Evolutionary conservation across 2,329 filamentous ascomycete species (phyloP).

Genomic region (Raffaelea ambrosiae): DNA sequence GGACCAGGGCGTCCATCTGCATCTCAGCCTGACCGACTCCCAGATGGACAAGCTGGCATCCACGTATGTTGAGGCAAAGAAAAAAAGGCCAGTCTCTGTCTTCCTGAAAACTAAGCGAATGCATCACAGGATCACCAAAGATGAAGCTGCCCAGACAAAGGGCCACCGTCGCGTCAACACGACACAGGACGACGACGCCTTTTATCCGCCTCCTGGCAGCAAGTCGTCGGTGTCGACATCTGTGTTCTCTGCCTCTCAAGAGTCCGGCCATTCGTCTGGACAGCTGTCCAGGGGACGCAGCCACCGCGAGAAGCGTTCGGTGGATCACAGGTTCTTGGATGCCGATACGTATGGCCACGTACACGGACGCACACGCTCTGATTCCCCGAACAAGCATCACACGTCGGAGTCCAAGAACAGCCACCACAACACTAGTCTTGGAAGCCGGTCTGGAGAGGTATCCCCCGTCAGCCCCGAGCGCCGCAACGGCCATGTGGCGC

Average conservation of each 20-base stretch:
- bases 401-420: no score
- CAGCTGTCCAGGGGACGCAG: no score
- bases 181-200: background rate
- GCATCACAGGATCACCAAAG: constrained; percentile 1
- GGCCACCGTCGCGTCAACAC: background rate
- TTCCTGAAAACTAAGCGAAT: background rate
- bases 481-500: no score
- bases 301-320: no score
- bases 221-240: background rate
- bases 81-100: background rate
- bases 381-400: no score
- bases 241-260: background rate
- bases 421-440: no score
- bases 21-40: constrained; percentile 38
- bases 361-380: no score
- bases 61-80: constrained; percentile 32
- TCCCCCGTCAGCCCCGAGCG: no score
- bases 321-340: no score
- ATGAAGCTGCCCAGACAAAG: background rate
- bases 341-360: no score
- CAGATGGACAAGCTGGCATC: constrained; percentile 40
- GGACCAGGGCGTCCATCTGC: constrained; percentile 33
- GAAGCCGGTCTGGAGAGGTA: no score
- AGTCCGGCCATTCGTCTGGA: background rate
- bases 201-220: background rate